Evolutionary conservation across 73 alveolate genomes (phyloP).

Genomic region (Tetrahymena elliotti): DNA sequence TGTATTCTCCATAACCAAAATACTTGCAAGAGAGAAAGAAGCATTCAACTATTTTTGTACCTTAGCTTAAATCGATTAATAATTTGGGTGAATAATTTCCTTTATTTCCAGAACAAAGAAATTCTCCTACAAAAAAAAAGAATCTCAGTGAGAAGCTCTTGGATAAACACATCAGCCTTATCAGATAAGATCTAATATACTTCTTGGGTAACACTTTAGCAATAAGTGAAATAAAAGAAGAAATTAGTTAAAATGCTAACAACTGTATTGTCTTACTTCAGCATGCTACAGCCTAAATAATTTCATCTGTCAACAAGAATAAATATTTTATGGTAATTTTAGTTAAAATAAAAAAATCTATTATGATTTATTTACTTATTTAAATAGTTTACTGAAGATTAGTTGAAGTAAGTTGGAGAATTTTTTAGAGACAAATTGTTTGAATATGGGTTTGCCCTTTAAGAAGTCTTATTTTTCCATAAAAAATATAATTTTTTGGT

Average conservation of each 20-base stretch:
- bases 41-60: not conserved
- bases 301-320: not conserved
- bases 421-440: not conserved
- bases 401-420: not conserved
- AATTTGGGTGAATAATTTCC: not conserved
- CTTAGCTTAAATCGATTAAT: not conserved
- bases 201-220: not conserved
- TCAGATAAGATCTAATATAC: not conserved
- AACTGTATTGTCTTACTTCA: not conserved
- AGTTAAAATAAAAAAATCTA: not conserved
- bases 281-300: not conserved
- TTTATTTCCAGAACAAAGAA: not conserved
- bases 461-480: not conserved
- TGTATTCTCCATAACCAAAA: not conserved
- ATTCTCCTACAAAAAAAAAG: not conserved
- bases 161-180: not conserved
- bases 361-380: not conserved
- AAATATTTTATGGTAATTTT: not conserved
- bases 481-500: not conserved
- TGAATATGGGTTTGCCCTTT: not conserved
- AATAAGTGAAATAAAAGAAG: not conserved
- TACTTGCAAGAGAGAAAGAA: not conserved
- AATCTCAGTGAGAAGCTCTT: not conserved
- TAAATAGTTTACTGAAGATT: not conserved
- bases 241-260: not conserved